Base-by-base conservation (phyloP, 1,284 basidiomycete genomes). In the Ustilago hordei region DNA sequence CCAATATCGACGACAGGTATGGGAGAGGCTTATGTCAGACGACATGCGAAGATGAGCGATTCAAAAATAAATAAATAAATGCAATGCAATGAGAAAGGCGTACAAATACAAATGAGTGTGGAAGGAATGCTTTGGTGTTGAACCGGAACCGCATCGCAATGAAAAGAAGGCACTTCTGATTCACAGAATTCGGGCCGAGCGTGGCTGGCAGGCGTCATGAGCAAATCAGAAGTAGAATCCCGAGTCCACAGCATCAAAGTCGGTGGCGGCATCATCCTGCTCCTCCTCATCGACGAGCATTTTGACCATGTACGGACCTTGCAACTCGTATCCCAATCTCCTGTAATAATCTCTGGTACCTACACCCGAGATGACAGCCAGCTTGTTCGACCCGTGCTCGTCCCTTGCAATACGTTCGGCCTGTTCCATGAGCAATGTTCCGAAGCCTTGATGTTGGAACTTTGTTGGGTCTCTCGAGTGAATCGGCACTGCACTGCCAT, bases 401-500 rank as follows among this genome's bases (percentile, higher is more conserved):
- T 98, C 96, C 74, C 92, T 89, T n/a, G 97, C 95, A 87, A 99
- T 99, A 74, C 95, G 90, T 87, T 99, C 97, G 1, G 97, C 97
- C 88, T 99, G 96, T 86, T 99, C 97, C 97, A 99, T 99, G 69
- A 99, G 88, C 70, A 99, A 86, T 32, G 95, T 98, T 23, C 97
- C 97, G 85, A 99, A 98, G 9, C 97, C 97, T 90, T 94, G 87
- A 55, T 83, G 84, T 68, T 84, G 84, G 58, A 85, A 87, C 73
- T 97, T 97, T 55, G 95, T 98, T 17, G 97, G 97, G 87, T 99
- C 96, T 57, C 97, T 90, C 60, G 93, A 94, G 87, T 99, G 97
- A 32, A 99, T 94, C 3, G 95, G 95, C 35, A 98, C 95, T 9
- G 97, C 96, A 9, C 95, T 98, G 32, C 97, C 97, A 86, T 99